Evolutionary conservation across 2,329 filamentous ascomycete genomes (phyloP).

Genomic region (Cucurbitaria berberidis): DNA sequence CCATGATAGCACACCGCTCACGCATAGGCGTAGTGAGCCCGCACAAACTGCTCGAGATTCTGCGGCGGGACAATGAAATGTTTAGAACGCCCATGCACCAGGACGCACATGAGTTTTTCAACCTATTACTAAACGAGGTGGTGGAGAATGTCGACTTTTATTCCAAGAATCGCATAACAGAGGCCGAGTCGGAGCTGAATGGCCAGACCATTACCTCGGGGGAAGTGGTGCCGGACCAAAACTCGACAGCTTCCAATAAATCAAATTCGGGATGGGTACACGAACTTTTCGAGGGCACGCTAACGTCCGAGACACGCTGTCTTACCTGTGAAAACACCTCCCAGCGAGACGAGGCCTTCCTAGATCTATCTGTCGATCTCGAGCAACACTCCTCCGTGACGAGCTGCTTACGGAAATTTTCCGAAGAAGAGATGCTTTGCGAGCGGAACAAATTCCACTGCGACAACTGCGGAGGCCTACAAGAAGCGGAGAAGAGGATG

Average conservation of each 20-base stretch:
- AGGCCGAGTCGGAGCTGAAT: conserved; percentile 38
- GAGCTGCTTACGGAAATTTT: conserved; percentile 93
- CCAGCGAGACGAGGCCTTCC: conserved; percentile 91
- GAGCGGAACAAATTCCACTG: conserved; percentile 99
- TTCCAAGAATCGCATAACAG: conserved; percentile 65
- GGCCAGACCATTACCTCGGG: conserved; percentile 24
- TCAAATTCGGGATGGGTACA: conserved; percentile 78
- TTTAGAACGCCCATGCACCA: conserved; percentile 98
- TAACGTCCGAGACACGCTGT: conserved; percentile 96
- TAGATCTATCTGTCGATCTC: conserved; percentile 94
- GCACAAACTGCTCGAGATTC: conserved; percentile 89
- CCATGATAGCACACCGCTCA: conserved; percentile 79
- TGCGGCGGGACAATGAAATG: conserved; percentile 95
- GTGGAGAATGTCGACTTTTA: conserved; percentile 93
- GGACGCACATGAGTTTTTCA: conserved; percentile 96
- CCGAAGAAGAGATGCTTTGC: conserved; percentile 95
- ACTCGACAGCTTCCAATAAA: conserved; percentile 24
- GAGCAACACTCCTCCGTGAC: conserved; percentile 96
- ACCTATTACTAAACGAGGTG: conserved; percentile 92
- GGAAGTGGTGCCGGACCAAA: conserved; percentile 26
- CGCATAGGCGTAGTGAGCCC: conserved; percentile 91
- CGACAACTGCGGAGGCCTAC: conserved; percentile 92
- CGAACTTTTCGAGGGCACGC: conserved; percentile 91
- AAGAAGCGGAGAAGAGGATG: conserved; percentile 99
- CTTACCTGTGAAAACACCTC: conserved; percentile 95